Evolutionary conservation across 78 protist genomes (phyloP), one percentile per base, ranked within the genome.

Genomic region (Dictyostelium firmibasis): DNA sequence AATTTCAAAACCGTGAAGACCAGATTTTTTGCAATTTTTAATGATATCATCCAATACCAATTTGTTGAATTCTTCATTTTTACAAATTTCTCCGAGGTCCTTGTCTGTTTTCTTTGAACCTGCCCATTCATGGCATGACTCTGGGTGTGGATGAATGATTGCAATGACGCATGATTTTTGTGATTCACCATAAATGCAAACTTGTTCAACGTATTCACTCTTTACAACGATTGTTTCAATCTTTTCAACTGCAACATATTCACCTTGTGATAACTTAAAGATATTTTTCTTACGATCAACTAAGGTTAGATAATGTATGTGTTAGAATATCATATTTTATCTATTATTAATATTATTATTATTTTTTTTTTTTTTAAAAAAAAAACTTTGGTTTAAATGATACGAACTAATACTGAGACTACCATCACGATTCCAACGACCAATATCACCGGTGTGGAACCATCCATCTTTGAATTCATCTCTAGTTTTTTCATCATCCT

Each of bases 401-500:
- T 50, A 50, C 62, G 16, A 50, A 50, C 62, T 18, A 16, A 50
- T 50, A 5, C 62, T 50, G 16, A 50, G 62, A 4, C 72, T 23
- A 72, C 98, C 99, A 84, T 94, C 85, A 44, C 23, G 44, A 36
- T 75, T 38, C 87, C 88, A 92, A 31, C 81, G 75, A 20, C 98
- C 99, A 74, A 99, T 84, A 96, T 99, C 99, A 47, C 99, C 99
- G 1, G 99, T 97, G 93, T 95, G 94, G 94, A 98, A 96, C 98
- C 97, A 99, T 31, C 99, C 74, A 23, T n/a, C 64, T 14, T 14
- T 70, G 60, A 60, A 69, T 20, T 85, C 81, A 5, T 27, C 31
- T 78, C 47, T 43, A 27, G 99, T 99, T 84, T 93, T 96, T 10
- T 97, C 98, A 2, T 83, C 91, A 43, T 84, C 43, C 44, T 98